phyloP scores from a whole-genome alignment of 108 stramenopile species.

The Stephanodiscus minutulus region DNA sequence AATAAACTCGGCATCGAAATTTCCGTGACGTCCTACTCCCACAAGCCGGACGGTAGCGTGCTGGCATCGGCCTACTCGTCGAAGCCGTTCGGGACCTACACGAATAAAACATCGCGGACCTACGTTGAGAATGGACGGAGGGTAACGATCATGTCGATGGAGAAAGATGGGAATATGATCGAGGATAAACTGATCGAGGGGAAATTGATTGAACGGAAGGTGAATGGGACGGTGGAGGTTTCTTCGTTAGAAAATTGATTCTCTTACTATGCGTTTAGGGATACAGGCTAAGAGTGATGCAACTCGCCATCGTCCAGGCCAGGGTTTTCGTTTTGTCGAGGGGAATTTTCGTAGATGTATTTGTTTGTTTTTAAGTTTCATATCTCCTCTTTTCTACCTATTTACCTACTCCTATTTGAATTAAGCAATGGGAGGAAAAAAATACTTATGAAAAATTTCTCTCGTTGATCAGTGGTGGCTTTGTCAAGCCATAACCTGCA shows the following conservation, averaged over 20 bases:
- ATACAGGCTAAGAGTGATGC: no score
- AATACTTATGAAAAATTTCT: no score
- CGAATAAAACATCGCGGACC: slow-evolving; percentile 46
- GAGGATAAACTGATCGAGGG: slow-evolving; percentile 59
- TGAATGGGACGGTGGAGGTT: slow-evolving; percentile 53
- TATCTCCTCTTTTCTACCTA: no score
- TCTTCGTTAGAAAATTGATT: background rate
- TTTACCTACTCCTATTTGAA: no score
- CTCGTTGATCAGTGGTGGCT: no score
- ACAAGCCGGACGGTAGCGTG: slow-evolving; percentile 41
- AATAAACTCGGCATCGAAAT: slow-evolving; percentile 61
- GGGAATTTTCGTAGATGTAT: no score
- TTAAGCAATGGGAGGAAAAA: no score
- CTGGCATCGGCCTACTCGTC: slow-evolving; percentile 32
- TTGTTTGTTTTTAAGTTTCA: no score
- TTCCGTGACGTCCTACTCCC: slow-evolving; percentile 42
- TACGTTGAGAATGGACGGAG: slow-evolving; percentile 54
- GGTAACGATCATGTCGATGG: slow-evolving; percentile 60
- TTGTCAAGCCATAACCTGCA: no score
- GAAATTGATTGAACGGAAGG: slow-evolving; percentile 52
- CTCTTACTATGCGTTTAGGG: no score
- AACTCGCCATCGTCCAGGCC: no score
- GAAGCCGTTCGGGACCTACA: slow-evolving; percentile 32
- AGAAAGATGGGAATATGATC: slow-evolving; percentile 65
- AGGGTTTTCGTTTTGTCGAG: no score